Evolutionary conservation across 2,329 filamentous ascomycete genomes (phyloP), one percentile per base, ranked within the genome.

Genomic region (Colletotrichum sp.): DNA sequence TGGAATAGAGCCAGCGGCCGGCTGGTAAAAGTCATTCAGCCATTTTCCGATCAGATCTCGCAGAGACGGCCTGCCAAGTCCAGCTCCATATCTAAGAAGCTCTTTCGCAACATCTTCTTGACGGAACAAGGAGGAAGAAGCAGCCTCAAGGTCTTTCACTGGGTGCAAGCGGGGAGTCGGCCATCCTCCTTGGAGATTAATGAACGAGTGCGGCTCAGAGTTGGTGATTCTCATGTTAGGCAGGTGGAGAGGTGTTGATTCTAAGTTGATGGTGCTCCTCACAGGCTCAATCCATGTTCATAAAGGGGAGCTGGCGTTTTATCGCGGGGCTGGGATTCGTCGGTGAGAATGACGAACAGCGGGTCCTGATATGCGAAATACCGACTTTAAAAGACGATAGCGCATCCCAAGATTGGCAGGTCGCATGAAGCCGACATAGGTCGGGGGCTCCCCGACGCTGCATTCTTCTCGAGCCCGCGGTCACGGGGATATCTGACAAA

Each of bases 1-100:
- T 19, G 88, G 86, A 9, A 83, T 30, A 5, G 61, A 29, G 6
- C 49, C 69, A 6, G 69, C 69, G 8, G 39, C n/a, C 27, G 62
- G 69, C 32, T 19, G 25, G 82, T 95, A 96, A 80, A 93, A 93
- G 2, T 81, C 79, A 3, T 88, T 89, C 57, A 98, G 87, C 94
- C 95, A 98, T 44, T 85, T 82, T 5, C 95, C 93, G 39, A 98
- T 62, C 7, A 62, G 7, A 13, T 62, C 55, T 5, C 67, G 67
- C 16, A 62, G 3, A 25, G 67, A 27, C 1, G 67, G 16, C 22
- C 55, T n/a, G 3, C 67, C 67, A 25, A 69, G 55, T 8, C 67
- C 55, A 16, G 67, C 29, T 12, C 67, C 67, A 25, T 69, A 69
- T 12, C 62, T 29, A 29, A 62, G 55, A 61, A 62, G 62, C 25